Conservation (phyloP, 2,329 filamentous ascomycete species). For the Scedosporium aurantiacum region DNA sequence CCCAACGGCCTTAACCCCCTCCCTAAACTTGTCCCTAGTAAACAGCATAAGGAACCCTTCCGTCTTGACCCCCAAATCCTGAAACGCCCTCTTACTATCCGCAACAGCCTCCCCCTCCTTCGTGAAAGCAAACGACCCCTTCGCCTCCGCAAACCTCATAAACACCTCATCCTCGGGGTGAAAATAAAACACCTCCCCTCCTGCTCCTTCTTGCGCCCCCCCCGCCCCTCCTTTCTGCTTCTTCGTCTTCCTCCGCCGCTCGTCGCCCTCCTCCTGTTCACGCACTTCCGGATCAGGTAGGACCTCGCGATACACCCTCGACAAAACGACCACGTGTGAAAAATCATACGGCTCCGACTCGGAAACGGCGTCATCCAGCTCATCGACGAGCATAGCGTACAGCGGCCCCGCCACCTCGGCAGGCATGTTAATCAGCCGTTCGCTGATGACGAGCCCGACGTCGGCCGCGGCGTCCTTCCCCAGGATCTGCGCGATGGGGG, state of each 20-base stretch:
- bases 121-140: constrained; percentile 64
- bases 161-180: constrained; percentile 92
- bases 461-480: constrained; percentile 34
- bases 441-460: constrained; percentile 79
- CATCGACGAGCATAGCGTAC: constrained; percentile 88
- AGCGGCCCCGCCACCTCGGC: constrained; percentile 83
- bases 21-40: constrained; percentile 65
- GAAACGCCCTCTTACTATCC: constrained; percentile 89
- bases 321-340: constrained; percentile 82
- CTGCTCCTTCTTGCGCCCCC: constrained; percentile 30
- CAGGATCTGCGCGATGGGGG: constrained; percentile 28
- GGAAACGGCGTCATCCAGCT: constrained; percentile 77
- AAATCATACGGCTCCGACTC: constrained; percentile 90
- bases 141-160: constrained; percentile 60
- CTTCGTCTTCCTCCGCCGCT: constrained; percentile 43
- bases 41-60: constrained; percentile 79
- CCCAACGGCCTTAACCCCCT: constrained; percentile 62
- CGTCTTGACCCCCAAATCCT: constrained; percentile 80
- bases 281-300: constrained; percentile 2
- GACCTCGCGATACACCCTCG: constrained; percentile 86
- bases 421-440: constrained; percentile 95
- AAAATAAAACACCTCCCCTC: constrained; percentile 69
- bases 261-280: constrained; percentile 63
- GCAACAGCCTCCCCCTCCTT: constrained; percentile 71
- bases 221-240: constrained; percentile 48